A percentile compares a stretch with the other conserved stretches of the same genome.
These are phyloP conservation scores for Eimeria mitis DNA, from an alignment of 169 alveolate genomes.

Conservation along the genomic window DNA sequence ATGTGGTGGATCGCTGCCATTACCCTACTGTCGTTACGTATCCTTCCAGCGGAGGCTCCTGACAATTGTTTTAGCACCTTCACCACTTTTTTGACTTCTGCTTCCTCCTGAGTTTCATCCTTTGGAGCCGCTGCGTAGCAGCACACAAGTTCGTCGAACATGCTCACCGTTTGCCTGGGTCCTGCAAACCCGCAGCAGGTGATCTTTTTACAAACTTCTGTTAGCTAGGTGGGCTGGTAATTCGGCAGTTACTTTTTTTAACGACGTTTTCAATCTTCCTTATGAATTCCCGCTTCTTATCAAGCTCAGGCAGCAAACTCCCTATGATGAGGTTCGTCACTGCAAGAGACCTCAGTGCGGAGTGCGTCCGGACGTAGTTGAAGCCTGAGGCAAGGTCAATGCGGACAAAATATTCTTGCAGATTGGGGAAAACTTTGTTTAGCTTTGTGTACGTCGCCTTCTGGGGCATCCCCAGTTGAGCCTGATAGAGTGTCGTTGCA, in stretches of 20 bases:
- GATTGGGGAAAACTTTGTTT: neutral
- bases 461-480: neutral
- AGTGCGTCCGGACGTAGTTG: slow-evolving; percentile 25
- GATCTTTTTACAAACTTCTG: neutral
- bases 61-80: slow-evolving; percentile 4
- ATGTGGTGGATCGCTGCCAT: slow-evolving; percentile 6
- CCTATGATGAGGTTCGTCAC: slow-evolving; percentile 33
- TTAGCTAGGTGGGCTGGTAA: neutral
- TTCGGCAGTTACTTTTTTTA: neutral
- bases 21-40: neutral
- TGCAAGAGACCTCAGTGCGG: slow-evolving; percentile 36
- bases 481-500: neutral
- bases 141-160: neutral
- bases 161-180: neutral
- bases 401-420: neutral
- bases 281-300: neutral
- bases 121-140: slow-evolving; percentile 13
- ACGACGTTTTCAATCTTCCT: neutral
- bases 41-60: slow-evolving; percentile 10
- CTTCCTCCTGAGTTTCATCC: neutral
- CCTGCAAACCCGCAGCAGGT: neutral
- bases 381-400: slow-evolving; percentile 2
- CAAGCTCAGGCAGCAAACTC: slow-evolving; percentile 36
- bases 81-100: slow-evolving; percentile 26
- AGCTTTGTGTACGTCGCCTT: neutral